Conservation (phyloP, 345 rosid genomes). For the Citrus glauca region DNA sequence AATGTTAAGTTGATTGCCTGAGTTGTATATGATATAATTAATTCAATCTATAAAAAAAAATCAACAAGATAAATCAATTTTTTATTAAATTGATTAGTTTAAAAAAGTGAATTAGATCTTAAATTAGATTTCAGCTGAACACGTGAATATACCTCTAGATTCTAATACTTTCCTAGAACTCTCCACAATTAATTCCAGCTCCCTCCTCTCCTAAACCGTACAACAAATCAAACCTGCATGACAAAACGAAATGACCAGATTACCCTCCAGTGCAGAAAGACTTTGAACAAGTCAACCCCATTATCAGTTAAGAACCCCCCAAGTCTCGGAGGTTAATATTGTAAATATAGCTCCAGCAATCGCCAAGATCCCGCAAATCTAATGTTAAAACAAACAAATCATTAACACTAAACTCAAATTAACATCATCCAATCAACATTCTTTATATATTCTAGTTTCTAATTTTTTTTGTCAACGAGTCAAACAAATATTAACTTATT, state of each 20-base stretch:
- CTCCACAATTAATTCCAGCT: neutral
- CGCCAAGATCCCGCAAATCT: neutral
- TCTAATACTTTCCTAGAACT: neutral
- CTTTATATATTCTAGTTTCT: neutral
- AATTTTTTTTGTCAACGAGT: slow-evolving; percentile 1
- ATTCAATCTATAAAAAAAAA: neutral
- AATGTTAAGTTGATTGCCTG: too few relatives aligned
- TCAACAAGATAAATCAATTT: neutral
- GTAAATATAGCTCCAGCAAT: neutral
- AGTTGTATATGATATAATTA: too few relatives aligned
- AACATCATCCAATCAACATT: slow-evolving; percentile 3
- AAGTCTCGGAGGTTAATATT: neutral
- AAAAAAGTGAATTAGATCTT: neutral
- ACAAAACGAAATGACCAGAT: neutral
- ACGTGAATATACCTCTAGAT: neutral
- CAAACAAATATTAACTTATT: neutral
- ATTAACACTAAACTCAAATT: slow-evolving; percentile 1
- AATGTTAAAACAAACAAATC: neutral
- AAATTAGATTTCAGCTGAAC: neutral
- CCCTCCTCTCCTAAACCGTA: neutral
- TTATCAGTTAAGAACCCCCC: neutral
- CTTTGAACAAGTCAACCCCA: neutral
- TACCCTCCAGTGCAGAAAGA: neutral
- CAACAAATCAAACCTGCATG: neutral
- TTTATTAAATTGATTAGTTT: neutral